Evolutionary conservation across 768 basidiomycete genomes (phyloP).

Genomic region (Mycena capillaripes): DNA sequence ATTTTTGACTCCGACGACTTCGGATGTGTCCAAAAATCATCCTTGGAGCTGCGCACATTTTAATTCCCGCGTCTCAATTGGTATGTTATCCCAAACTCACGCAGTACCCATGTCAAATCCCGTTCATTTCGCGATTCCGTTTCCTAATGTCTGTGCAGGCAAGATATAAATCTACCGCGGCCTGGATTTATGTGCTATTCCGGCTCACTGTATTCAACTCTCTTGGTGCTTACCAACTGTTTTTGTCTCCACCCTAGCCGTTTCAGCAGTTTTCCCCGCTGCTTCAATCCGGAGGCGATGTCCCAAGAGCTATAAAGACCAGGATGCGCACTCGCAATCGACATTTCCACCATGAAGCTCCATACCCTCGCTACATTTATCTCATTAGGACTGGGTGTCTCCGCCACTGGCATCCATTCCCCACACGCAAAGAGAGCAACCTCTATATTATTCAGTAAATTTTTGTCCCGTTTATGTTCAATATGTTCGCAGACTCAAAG

Average conservation of each 20-base stretch:
- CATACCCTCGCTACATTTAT: neutral
- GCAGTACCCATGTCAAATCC: neutral
- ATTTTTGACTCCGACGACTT: slow-evolving; percentile 1
- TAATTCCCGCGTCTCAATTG: slow-evolving; percentile 1
- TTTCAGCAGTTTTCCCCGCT: neutral
- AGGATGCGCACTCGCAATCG: neutral
- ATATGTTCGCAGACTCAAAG: neutral
- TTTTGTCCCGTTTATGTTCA: neutral
- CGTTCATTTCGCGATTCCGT: neutral
- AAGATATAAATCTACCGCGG: neutral
- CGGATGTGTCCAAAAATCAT: neutral
- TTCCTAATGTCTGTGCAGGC: neutral
- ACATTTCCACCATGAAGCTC: slow-evolving; percentile 1
- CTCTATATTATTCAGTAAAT: slow-evolving; percentile 5
- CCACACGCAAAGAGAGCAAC: neutral
- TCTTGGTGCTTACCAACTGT: neutral
- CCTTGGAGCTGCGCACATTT: neutral
- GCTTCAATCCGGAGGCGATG: too few relatives aligned
- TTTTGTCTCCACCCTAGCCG: neutral
- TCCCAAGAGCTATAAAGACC: neutral
- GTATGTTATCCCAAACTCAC: neutral
- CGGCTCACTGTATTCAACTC: neutral
- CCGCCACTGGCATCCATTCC: neutral
- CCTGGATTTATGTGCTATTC: neutral
- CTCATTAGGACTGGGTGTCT: neutral